Evolutionary conservation across 2,329 filamentous ascomycete species (phyloP), one percentile per base, ranked within the genome.

Genomic region (Cryphonectria radicalis): DNA sequence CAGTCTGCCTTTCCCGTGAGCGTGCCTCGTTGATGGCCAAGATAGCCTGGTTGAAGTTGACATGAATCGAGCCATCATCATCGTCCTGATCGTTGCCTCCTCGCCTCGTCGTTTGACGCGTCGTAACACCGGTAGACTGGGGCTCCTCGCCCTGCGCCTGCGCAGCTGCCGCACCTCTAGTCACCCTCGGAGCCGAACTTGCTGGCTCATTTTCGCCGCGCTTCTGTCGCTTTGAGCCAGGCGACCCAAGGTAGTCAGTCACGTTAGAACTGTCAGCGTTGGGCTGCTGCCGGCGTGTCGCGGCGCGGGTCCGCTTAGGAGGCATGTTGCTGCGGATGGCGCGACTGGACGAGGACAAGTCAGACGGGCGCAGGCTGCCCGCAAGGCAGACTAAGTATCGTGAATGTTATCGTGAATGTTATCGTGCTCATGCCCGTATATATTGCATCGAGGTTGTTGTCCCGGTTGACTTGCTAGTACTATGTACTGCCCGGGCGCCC

Each of bases 11-110:
- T 17, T 37, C 43, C 19, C 63, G 17, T 35, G 42, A 60, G 4
- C 69, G 66, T 35, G 69, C 72, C 40, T 62, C 32, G 22, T 71
- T 73, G 8, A 69, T 64, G 46, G 69, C 69, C 11, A 35, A 66
- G 5, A 28, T 69, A 25, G 69, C 68, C 25, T 63, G 28, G 11
- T 64, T 35, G 43, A 69, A 55, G 43, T 50, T 42, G 63, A 55
- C 60, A 53, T 46, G 40, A 32, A 67, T 67, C 32, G 37, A 65
- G 28, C 28, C 64, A 5, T 67, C 69, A 4, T 73, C 71, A 2
- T 68, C 70, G 1, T 67, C 67, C 32, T 68, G 66, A 22, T 63
- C 59, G 14, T 17, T 22, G 22, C 37, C 35, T 32, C 35, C 19
- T 28, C 46, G 40, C 17, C 53, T 57, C 37, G 60, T 59, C 35